Percentiles rank a stretch among this genome's conserved stretches.
Evolutionary conservation across 768 basidiomycete genomes (phyloP).

Genomic region (Neoboletus magnificus): DNA sequence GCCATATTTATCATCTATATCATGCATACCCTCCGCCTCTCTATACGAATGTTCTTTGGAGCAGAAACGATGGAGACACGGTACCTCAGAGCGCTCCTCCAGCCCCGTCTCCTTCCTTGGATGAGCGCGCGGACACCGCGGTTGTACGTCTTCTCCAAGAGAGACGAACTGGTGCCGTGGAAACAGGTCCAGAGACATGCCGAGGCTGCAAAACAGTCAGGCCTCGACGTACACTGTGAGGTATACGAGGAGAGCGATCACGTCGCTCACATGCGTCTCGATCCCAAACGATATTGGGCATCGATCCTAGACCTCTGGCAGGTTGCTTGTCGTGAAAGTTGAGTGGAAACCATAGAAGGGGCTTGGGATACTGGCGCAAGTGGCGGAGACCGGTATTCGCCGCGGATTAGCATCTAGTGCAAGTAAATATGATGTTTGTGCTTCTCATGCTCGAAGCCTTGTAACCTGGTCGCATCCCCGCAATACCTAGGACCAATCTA

Average conservation of each 20-base stretch:
- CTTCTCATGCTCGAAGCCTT: background rate
- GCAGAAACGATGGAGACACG: constrained; percentile 5
- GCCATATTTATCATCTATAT: constrained; percentile 13
- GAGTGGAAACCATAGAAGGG: background rate
- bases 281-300: constrained; percentile 29
- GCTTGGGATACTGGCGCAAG: background rate
- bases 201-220: constrained; percentile 18
- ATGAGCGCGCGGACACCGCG: constrained; percentile 29
- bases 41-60: constrained; percentile 14
- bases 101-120: constrained; percentile 32
- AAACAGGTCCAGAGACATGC: constrained; percentile 26
- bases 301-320: constrained; percentile 23
- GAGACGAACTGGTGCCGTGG: constrained; percentile 31
- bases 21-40: constrained; percentile 11
- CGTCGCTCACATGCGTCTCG: constrained; percentile 32
- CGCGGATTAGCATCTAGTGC: background rate
- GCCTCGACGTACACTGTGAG: constrained; percentile 28
- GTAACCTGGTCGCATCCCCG: background rate
- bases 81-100: constrained; percentile 13
- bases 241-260: constrained; percentile 35
- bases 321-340: constrained; percentile 6
- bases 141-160: constrained; percentile 35
- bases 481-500: no score
- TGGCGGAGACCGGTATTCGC: background rate
- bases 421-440: background rate